Evolutionary conservation across 345 rosid species (phyloP).

Genomic region (Trapa bicornis): DNA sequence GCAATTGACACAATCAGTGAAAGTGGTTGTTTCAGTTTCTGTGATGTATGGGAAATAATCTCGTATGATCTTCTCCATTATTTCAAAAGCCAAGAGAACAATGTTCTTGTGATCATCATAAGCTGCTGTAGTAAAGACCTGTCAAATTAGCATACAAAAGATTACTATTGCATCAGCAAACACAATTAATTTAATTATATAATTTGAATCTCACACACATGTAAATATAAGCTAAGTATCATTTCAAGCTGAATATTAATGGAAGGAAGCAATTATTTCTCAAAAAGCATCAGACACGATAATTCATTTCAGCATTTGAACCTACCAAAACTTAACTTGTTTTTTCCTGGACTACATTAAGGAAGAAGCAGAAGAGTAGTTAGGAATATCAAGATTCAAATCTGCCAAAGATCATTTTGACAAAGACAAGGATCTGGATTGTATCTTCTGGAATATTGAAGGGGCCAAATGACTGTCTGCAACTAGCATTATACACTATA

Average conservation of each 20-base stretch:
- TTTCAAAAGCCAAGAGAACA: constrained; percentile 86
- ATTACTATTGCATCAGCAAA: not conserved
- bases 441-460: not conserved
- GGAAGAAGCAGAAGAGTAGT: not conserved
- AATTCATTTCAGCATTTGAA: not conserved
- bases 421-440: not conserved
- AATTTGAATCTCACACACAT: not conserved
- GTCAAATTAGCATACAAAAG: constrained; percentile 10
- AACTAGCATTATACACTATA: not conserved
- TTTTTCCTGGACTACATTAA: not conserved
- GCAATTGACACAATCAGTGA: constrained; percentile 98
- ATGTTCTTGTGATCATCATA: constrained; percentile 98
- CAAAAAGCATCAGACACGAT: not conserved
- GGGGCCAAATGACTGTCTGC: too few relatives aligned
- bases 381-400: not conserved
- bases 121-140: constrained; percentile 98
- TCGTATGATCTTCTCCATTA: constrained; percentile 89
- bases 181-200: not conserved
- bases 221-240: too few relatives aligned
- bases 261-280: too few relatives aligned
- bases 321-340: not conserved
- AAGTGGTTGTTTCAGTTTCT: constrained; percentile 96
- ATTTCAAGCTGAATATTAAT: too few relatives aligned
- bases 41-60: constrained; percentile 96
- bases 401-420: not conserved